Base-by-base conservation (phyloP, 805 yeast genomes). In the Wickerhamiella vanderwaltii region DNA sequence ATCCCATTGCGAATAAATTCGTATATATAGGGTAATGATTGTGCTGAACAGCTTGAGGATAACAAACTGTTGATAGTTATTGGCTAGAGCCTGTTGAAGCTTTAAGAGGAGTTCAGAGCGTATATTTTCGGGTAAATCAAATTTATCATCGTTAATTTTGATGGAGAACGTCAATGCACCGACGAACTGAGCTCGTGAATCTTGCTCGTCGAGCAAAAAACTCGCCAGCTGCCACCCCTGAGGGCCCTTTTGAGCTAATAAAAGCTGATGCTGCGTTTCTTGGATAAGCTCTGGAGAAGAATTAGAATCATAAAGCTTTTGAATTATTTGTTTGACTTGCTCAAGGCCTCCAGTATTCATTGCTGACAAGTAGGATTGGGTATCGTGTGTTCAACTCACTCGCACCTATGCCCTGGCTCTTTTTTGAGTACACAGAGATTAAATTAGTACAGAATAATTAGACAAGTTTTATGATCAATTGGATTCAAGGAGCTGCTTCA, bases 161-260 rank as follows among this genome's bases (percentile, higher is more conserved):
- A 84, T 91, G 0, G 84, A 71, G 45, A 73, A 75, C 0, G 94
- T 84, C 44, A 81, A 66, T 0, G 93, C 94, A 0, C 94, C 95
- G 52, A 84, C 78, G 56, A 79, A 84, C 52, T 75, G 73, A 28
- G 59, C 56, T 32, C 60, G 52, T 4, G 63, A 51, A 19, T 56
- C 53, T 13, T 47, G 30, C 2, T 58, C 46, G 35, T 46, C 45
- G 6, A 84, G 60, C 16, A 84, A 63, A 29, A 59, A 49, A 26
- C 69, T 65, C 0, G 87, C 94, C 18, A 84, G 53, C 2, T 49
- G 48, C 62, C 75, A 67, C 1, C 84, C 88, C 37, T 67, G 52
- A 0, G 61, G 57, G 0, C 78, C 71, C 49, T 63, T 67, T 54
- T 84, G 94, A 5, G 75, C 52, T 3, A 46, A 50, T 49, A 79